Evolutionary conservation across 2,329 filamentous ascomycete species (phyloP).

Genomic region (Fusarium paranaense): DNA sequence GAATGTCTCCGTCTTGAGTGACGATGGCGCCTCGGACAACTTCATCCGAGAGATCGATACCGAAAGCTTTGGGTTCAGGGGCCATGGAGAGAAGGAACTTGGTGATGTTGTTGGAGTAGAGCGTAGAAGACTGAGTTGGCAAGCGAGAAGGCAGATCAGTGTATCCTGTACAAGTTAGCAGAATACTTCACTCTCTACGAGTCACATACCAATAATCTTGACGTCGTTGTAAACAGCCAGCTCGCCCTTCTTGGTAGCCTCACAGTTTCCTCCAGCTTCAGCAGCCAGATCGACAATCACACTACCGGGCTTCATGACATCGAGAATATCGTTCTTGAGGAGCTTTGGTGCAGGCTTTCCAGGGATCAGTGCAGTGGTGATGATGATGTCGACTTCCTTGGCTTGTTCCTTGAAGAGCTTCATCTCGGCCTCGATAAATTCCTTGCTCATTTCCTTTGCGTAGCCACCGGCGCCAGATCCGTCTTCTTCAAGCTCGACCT

Average conservation of each 20-base stretch:
- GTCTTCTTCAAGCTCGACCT: conserved; percentile 87
- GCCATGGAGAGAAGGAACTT: conserved; percentile 88
- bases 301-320: conserved; percentile 90
- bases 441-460: conserved; percentile 93
- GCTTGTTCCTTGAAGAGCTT: conserved; percentile 90
- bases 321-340: conserved; percentile 82
- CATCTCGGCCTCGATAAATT: conserved; percentile 94
- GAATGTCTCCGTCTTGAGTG: conserved; percentile 79
- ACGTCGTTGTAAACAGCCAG: conserved; percentile 79
- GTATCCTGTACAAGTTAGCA: conserved; percentile 67
- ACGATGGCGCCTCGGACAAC: conserved; percentile 89
- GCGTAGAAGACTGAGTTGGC: conserved; percentile 87
- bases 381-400: conserved; percentile 89
- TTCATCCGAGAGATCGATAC: conserved; percentile 84
- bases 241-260: conserved; percentile 81
- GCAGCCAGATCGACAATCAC: conserved; percentile 90
- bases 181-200: not conserved
- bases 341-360: conserved; percentile 85
- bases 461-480: conserved; percentile 88
- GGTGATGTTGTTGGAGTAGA: conserved; percentile 95
- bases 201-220: conserved; percentile 78
- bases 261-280: conserved; percentile 89
- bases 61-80: conserved; percentile 81
- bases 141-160: conserved; percentile 89
- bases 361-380: conserved; percentile 92